These are phyloP conservation scores for Chalara sp. DNA, from an alignment of 2,329 filamentous ascomycete genomes.

Conservation along the genomic window DNA sequence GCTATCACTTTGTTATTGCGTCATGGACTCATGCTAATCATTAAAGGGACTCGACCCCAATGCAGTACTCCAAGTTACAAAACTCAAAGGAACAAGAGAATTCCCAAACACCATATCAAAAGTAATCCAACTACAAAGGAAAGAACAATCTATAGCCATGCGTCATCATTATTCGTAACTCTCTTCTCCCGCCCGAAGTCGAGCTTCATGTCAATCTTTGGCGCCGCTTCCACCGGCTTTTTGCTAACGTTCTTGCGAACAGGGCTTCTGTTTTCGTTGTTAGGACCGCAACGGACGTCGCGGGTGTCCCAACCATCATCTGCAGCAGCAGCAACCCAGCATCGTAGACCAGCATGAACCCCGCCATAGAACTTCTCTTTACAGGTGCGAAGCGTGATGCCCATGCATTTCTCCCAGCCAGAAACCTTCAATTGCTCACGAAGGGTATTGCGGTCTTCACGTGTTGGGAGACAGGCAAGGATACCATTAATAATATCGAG, in stretches of 20 bases:
- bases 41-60: no score
- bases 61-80: no score
- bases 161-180: slow-evolving; percentile 10
- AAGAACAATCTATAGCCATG: slow-evolving; percentile 15
- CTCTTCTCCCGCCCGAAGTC: slow-evolving; percentile 17
- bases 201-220: slow-evolving; percentile 26
- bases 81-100: no score
- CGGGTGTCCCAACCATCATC: slow-evolving; percentile 79
- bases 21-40: no score
- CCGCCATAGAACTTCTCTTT: slow-evolving; percentile 97
- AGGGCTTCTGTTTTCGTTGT: slow-evolving; percentile 34
- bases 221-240: slow-evolving; percentile 11
- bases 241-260: slow-evolving; percentile 36
- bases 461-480: slow-evolving; percentile 69
- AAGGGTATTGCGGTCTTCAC: slow-evolving; percentile 65
- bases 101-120: no score
- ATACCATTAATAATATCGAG: slow-evolving; percentile 90
- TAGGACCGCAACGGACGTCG: slow-evolving; percentile 70
- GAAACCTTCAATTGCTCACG: slow-evolving; percentile 74
- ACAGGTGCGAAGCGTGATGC: slow-evolving; percentile 76
- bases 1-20: no score
- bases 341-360: slow-evolving; percentile 81
- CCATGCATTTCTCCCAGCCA: slow-evolving; percentile 88
- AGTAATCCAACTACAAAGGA: no score
- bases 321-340: slow-evolving; percentile 77